phyloP scores from a whole-genome alignment of 1,284 basidiomycete species.

The Tranzscheliella williamsii region DNA sequence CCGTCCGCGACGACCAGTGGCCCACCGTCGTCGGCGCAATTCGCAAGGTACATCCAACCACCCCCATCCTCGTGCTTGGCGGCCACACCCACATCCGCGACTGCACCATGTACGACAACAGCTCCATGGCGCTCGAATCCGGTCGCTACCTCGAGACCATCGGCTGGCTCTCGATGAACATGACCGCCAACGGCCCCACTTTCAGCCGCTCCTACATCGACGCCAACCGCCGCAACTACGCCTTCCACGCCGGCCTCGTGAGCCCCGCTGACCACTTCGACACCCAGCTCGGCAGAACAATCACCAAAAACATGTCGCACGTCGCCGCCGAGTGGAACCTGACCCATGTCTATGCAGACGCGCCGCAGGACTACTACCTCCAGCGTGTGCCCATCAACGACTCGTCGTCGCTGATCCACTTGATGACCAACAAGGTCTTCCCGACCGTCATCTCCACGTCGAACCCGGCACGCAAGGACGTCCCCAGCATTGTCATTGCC shows the following conservation, averaged over 20 bases:
- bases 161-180: constrained; percentile 34
- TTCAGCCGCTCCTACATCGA: constrained; percentile 64
- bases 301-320: constrained; percentile 41
- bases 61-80: constrained; percentile 49
- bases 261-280: constrained; percentile 31
- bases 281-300: constrained; percentile 39
- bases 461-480: constrained; percentile 32
- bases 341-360: constrained; percentile 44
- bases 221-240: constrained; percentile 62
- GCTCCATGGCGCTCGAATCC: constrained; percentile 49
- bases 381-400: constrained; percentile 42
- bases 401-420: constrained; percentile 44
- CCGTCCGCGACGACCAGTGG: constrained; percentile 49
- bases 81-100: constrained; percentile 59
- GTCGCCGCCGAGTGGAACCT: constrained; percentile 52
- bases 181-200: constrained; percentile 45
- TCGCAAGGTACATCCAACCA: constrained; percentile 43
- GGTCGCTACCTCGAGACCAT: constrained; percentile 53
- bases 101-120: constrained; percentile 43
- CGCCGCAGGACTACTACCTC: constrained; percentile 56
- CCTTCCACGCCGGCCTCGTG: constrained; percentile 40
- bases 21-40: constrained; percentile 46
- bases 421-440: constrained; percentile 48
- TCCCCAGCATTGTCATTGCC: constrained; percentile 48
- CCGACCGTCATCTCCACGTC: constrained; percentile 54